phyloP scores from a whole-genome alignment of 2,329 filamentous ascomycete genomes.

The Grosmannia clavigera region DNA sequence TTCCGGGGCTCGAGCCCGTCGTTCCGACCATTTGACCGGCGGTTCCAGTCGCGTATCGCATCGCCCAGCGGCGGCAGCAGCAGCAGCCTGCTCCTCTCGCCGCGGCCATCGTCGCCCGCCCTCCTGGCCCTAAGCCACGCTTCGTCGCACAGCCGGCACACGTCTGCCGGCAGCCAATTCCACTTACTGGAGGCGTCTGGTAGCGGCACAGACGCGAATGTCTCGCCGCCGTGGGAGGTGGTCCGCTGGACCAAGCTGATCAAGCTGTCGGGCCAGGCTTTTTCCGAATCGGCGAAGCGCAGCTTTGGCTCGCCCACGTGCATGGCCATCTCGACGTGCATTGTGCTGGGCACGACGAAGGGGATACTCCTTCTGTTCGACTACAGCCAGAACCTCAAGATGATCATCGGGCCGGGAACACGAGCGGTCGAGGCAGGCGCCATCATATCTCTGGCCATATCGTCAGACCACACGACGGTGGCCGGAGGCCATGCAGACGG shows the following conservation, averaged over 20 bases:
- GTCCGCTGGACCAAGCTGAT: conserved; percentile 89
- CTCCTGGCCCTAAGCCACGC: conserved; percentile 34
- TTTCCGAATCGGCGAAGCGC: conserved; percentile 82
- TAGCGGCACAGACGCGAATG: background rate
- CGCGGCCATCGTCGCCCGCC: conserved; percentile 64
- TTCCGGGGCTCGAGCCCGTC: conserved; percentile 63
- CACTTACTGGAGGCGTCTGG: conserved; percentile 34
- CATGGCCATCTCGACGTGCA: conserved; percentile 73
- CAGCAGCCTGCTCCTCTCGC: conserved; percentile 32
- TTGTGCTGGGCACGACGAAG: conserved; percentile 86
- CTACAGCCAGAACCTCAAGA: conserved; percentile 89
- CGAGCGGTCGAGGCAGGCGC: conserved; percentile 88
- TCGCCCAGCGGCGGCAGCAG: conserved; percentile 31
- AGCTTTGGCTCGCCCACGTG: conserved; percentile 90
- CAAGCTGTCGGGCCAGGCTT: conserved; percentile 79
- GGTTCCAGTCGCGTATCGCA: conserved; percentile 78
- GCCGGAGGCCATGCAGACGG: conserved; percentile 83
- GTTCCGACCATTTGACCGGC: conserved; percentile 84
- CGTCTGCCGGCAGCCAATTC: conserved; percentile 56
- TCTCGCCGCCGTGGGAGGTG: conserved; percentile 76
- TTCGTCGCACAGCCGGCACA: conserved; percentile 65
- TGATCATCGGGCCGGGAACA: conserved; percentile 85
- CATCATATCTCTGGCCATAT: conserved; percentile 77
- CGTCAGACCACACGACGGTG: conserved; percentile 85
- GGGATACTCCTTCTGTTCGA: conserved; percentile 93